A percentile compares a stretch with the other conserved stretches of the same genome.
These are phyloP conservation scores for Elaeagnus macrophylla DNA, from an alignment of 306 rosid species.

Conservation along the genomic window DNA sequence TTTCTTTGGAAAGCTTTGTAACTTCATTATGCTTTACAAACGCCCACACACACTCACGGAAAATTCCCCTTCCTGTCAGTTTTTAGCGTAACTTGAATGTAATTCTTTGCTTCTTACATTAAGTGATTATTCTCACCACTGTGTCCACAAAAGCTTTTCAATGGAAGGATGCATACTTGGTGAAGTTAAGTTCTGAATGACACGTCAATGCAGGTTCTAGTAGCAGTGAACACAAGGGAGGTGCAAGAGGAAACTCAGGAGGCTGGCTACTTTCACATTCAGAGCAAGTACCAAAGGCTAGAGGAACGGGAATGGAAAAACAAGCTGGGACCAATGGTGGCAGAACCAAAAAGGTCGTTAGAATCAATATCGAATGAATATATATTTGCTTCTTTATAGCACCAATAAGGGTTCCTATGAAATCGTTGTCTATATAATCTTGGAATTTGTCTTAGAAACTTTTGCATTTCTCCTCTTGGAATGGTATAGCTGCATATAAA, in stretches of 20 bases:
- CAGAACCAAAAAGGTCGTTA: conserved; percentile 49
- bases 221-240: conserved; percentile 17
- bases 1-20: no score
- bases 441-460: no score
- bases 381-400: neutral
- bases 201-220: conserved; percentile 28
- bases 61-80: no score
- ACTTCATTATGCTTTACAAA: no score
- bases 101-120: neutral
- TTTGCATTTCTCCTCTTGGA: no score
- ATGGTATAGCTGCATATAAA: no score
- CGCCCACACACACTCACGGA: no score
- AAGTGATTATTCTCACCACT: neutral
- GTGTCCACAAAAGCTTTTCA: no score
- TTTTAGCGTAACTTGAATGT: no score
- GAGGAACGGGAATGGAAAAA: conserved; percentile 23
- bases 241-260: conserved; percentile 10
- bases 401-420: neutral
- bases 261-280: conserved; percentile 23
- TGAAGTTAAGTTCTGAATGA: neutral
- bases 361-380: conserved; percentile 64
- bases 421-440: no score
- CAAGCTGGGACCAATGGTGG: conserved; percentile 16
- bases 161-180: neutral
- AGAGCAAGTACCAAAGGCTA: conserved; percentile 13